Base-by-base conservation (phyloP, 257 asterid genomes). In the Solanum chilense region DNA sequence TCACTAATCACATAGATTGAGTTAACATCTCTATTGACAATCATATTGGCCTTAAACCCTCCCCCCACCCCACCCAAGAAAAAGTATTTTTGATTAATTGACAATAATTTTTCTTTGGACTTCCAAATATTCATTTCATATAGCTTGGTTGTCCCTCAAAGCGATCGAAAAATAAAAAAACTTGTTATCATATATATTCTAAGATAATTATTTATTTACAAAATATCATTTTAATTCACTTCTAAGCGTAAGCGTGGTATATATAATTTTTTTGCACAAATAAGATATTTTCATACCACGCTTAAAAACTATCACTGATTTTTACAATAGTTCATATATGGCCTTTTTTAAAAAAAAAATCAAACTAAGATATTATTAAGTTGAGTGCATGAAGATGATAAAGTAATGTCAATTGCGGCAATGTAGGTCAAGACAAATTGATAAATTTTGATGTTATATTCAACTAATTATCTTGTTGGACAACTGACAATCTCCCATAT, bases 181-280 rank as follows among this genome's bases (percentile, higher is more conserved):
- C 0, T 35, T 37, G 7, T 37, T 37, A 37, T 0, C 39, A 37
- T 6, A 37, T 37, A 20, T 12, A 58, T 3, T 58, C 1, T 1
- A 58, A 8, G 27, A 58, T 3, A 58, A 58, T 58, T 21, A 58
- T 5, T 1, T 58, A 8, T 58, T 58, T 58, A 58, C 6, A 58
- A 58, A 56, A 56, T 56, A 56, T 20, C 25, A 56, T 20, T 56
- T 56, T n/a, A 56, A 56, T 56, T 20, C 25, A 56, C 5, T 56
- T 20, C 0, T 0, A 56, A 56, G 25, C 0, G 2, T 0, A 56
- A 56, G 25, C 0, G 2, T 56, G 2, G 20, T 56, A 56, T 18
- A 56, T 56, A 56, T 52, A 60, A 49, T 14, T 27, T 27, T 27
- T 66, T 68, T 16, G 6, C 12, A 27, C 21, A 12, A 68, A 68